Conservation (phyloP, 345 rosid genomes). For the Lepidium didymum region DNA sequence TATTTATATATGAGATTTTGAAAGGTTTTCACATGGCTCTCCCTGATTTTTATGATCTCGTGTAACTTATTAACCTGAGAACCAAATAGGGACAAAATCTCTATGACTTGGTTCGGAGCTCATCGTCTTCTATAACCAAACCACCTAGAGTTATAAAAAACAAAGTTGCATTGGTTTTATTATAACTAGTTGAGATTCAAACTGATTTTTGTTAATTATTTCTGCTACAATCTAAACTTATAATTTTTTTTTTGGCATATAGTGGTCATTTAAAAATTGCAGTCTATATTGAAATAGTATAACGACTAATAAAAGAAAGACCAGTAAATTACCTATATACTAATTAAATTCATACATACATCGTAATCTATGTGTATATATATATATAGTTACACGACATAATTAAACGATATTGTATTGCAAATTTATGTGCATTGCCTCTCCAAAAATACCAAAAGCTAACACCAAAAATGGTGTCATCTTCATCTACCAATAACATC, state of each 20-base stretch:
- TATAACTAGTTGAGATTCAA: too few relatives aligned
- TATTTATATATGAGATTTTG: too few relatives aligned
- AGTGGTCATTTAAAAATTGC: not conserved
- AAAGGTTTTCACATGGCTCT: too few relatives aligned
- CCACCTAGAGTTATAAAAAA: too few relatives aligned
- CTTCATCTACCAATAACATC: not conserved
- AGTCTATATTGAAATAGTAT: not conserved
- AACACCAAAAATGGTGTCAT: not conserved
- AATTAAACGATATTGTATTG: not conserved
- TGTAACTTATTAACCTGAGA: too few relatives aligned
- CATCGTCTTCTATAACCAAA: too few relatives aligned
- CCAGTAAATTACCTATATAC: not conserved
- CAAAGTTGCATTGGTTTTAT: too few relatives aligned
- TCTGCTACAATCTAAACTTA: not conserved
- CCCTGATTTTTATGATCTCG: too few relatives aligned
- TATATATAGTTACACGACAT: not conserved
- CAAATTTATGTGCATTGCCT: not conserved
- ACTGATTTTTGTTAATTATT: too few relatives aligned
- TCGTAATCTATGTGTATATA: not conserved
- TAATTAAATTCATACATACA: not conserved
- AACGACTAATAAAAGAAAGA: not conserved
- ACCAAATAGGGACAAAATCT: too few relatives aligned
- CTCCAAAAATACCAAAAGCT: not conserved
- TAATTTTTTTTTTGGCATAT: not conserved
- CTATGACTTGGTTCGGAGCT: too few relatives aligned